A percentile compares a stretch with the other conserved stretches of the same genome.
These are phyloP conservation scores for Murraya koenigii DNA, from an alignment of 345 rosid genomes.

Conservation along the genomic window DNA sequence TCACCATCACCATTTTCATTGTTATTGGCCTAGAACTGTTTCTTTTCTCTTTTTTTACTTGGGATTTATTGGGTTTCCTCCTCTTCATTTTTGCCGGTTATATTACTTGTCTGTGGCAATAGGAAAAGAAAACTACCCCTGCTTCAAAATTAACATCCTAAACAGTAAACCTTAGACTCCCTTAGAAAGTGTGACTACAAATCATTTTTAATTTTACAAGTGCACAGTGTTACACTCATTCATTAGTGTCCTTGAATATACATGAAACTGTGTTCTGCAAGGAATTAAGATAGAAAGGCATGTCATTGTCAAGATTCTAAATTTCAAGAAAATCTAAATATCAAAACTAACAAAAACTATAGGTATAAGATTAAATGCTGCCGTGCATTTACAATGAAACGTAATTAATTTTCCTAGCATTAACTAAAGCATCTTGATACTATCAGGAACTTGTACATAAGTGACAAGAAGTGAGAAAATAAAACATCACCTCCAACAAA, in stretches of 20 bases:
- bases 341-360: not conserved
- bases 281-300: not conserved
- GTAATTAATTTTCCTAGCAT: not conserved
- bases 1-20: too few species aligned
- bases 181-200: not conserved
- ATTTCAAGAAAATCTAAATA: not conserved
- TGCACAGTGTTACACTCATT: not conserved
- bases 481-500: not conserved
- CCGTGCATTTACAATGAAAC: not conserved
- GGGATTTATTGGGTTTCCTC: too few species aligned
- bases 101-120: too few species aligned
- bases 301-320: not conserved
- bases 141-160: too few species aligned
- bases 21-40: too few species aligned
- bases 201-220: not conserved
- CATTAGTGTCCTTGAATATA: not conserved
- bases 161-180: too few species aligned
- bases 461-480: not conserved
- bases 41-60: too few species aligned
- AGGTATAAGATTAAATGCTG: not conserved
- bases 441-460: not conserved
- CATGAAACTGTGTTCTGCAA: not conserved
- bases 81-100: too few species aligned
- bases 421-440: not conserved
- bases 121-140: too few species aligned